Conservation (phyloP, 495 filamentous ascomycete genomes). For the Aspergillus ostianus region DNA sequence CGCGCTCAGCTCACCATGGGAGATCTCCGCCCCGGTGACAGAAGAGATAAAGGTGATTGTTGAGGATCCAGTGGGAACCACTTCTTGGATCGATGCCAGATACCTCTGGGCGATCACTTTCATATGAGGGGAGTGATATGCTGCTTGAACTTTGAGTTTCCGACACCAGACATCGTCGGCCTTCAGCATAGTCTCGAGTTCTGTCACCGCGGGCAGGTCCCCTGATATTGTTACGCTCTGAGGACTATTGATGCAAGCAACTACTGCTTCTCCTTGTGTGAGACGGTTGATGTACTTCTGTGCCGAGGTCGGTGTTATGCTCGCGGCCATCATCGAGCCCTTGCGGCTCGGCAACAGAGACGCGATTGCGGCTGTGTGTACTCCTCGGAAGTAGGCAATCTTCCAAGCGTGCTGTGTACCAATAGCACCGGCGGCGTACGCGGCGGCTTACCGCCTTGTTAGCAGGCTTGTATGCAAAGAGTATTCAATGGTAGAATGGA, state of each 20-base stretch:
- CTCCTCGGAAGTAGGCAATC: slow-evolving; percentile 35
- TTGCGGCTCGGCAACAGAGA: slow-evolving; percentile 24
- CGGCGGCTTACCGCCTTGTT: slow-evolving; percentile 14
- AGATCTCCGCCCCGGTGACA: background rate
- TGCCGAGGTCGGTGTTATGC: slow-evolving; percentile 19
- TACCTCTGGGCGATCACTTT: slow-evolving; percentile 1
- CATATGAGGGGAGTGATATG: slow-evolving; percentile 57
- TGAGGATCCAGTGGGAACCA: too few relatives aligned
- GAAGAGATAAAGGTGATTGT: background rate
- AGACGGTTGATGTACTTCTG: slow-evolving; percentile 20
- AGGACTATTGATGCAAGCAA: slow-evolving; percentile 51
- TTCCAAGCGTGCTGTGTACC: slow-evolving; percentile 25
- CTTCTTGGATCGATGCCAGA: background rate
- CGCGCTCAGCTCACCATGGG: background rate
- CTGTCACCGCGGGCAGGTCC: slow-evolving; percentile 32
- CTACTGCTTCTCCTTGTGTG: slow-evolving; percentile 12
- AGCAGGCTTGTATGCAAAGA: background rate
- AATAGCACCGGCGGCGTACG: slow-evolving; percentile 32
- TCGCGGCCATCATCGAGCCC: slow-evolving; percentile 39
- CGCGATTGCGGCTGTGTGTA: slow-evolving; percentile 41
- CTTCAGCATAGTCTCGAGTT: slow-evolving; percentile 29
- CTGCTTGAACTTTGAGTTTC: slow-evolving; percentile 47
- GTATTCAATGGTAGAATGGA: too few relatives aligned
- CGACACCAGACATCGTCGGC: slow-evolving; percentile 37
- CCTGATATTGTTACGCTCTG: slow-evolving; percentile 47